Evolutionary conservation across 768 basidiomycete species (phyloP), one percentile per base, ranked within the genome.

Genomic region (Lactarius vividus): DNA sequence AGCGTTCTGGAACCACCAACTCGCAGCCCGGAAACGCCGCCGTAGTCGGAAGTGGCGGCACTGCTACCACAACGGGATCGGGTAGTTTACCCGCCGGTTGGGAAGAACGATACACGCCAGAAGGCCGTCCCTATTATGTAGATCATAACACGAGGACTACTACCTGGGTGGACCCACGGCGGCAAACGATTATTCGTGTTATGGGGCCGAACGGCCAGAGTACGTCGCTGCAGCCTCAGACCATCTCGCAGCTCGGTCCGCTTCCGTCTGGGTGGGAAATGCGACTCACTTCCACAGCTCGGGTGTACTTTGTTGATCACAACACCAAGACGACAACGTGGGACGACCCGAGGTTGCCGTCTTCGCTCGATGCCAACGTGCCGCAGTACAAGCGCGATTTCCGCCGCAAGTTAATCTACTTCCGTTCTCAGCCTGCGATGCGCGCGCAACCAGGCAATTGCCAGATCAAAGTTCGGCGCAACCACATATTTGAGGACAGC

Each of bases 351-450:
- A 92, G 97, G 60, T 78, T 94, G 71, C 97, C 97, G 13, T 97
- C 96, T 13, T 92, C 94, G 49, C 81, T 98, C 67, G 97, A 98
- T 75, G 84, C 94, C 54, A 98, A 97, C 72, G 96, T 98, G 1
- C 97, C 97, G 20, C 97, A 99, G 79, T 98, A 98, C 85, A 98
- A 99, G 83, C 95, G 97, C 54, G 97, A 99, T 82, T 99, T 99
- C 84, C 84, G 97, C 72, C 84, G 97, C 78, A 99, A 99, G 79
- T 89, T 99, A 69, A 98, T 99, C 70, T 99, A 99, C 79, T 99
- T 99, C 90, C 85, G 97, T 71, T 95, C 92, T 73, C 97, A 99
- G 75, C 97, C 97, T 59, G 96, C 96, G 7, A 92, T 99, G 84
- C 89, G 97, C 67, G 92, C 96, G 10, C 96, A 96, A 76, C 96